Base-by-base conservation (phyloP, 805 yeast species). In the Metschnikowia anglica region DNA sequence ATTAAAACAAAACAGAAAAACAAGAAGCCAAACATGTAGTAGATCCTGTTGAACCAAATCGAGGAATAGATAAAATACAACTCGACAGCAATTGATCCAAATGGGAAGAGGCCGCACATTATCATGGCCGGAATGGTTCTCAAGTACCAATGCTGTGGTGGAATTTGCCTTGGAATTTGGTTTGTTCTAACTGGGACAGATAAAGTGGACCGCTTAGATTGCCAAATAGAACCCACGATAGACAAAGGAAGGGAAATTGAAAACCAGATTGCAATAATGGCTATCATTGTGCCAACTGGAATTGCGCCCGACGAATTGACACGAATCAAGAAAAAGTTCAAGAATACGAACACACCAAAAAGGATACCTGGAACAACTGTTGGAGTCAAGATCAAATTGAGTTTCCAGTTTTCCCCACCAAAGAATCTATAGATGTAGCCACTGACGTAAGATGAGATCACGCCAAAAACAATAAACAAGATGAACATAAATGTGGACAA, bases 21-120 rank as follows among this genome's bases (percentile, higher is more conserved):
- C 53, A 91, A 71, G 75, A 91, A 93, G 10, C 98, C 99, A 73
- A 93, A 93, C 98, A 93, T 91, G 75, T 90, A 93, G 73, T 80
- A 93, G 51, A 90, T 83, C 63, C 87, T 79, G 74, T 87, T 89
- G 66, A 86, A 88, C 99, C 99, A 91, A 52, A 93, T 68, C 24
- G 96, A 88, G 39, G 87, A 78, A 70, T 87, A 83, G 56, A 93
- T 87, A 70, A 89, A 91, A 66, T 88, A 90, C 79, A 93, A 79
- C 70, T 93, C 97, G 43, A 93, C 93, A 18, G 96, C 89, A 60
- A 93, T 85, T 16, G 96, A 84, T 8, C 96, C 95, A 60, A 91
- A 89, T 58, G 98, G 97, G 76, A 91, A 83, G 46, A 91, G 77
- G 47, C 98, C 98, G 2, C 95, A 85, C 48, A 87, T 73, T 31